These are phyloP conservation scores for Trifolium fragiferum DNA, from an alignment of 306 rosid species.

Conservation along the genomic window DNA sequence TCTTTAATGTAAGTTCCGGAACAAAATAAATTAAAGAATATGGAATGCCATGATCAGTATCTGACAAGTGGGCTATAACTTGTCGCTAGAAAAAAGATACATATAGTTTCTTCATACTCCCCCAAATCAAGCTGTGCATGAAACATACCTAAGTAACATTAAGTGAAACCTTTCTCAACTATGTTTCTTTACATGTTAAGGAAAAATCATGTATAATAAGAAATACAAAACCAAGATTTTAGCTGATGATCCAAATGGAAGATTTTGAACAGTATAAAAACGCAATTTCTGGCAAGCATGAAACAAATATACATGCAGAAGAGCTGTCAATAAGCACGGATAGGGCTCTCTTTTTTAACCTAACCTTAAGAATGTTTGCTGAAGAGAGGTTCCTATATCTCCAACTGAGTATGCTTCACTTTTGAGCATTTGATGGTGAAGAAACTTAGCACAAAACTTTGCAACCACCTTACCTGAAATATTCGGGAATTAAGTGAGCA, in stretches of 20 bases:
- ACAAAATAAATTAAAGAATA: constrained; percentile 4
- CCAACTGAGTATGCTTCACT: constrained; percentile 71
- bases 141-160: constrained; percentile 13
- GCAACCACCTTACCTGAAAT: constrained; percentile 95
- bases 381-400: constrained; percentile 80
- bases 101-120: constrained; percentile 15
- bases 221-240: constrained; percentile 31
- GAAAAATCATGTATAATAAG: constrained; percentile 4
- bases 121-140: background rate
- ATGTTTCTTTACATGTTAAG: constrained; percentile 10
- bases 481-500: constrained; percentile 43
- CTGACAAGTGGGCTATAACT: constrained; percentile 8
- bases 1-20: constrained; percentile 2
- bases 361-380: constrained; percentile 87
- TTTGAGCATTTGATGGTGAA: constrained; percentile 88
- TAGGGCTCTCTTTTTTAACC: constrained; percentile 30
- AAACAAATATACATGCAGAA: constrained; percentile 28
- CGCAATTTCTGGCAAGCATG: constrained; percentile 4
- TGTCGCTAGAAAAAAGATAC: background rate
- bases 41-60: constrained; percentile 27
- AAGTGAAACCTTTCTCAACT: constrained; percentile 2
- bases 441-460: constrained; percentile 93
- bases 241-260: constrained; percentile 36
- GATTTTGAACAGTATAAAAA: constrained; percentile 22
- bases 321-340: constrained; percentile 39